These are phyloP conservation scores for Hamigera avellanea DNA, from an alignment of 495 filamentous ascomycete species.

Conservation along the genomic window DNA sequence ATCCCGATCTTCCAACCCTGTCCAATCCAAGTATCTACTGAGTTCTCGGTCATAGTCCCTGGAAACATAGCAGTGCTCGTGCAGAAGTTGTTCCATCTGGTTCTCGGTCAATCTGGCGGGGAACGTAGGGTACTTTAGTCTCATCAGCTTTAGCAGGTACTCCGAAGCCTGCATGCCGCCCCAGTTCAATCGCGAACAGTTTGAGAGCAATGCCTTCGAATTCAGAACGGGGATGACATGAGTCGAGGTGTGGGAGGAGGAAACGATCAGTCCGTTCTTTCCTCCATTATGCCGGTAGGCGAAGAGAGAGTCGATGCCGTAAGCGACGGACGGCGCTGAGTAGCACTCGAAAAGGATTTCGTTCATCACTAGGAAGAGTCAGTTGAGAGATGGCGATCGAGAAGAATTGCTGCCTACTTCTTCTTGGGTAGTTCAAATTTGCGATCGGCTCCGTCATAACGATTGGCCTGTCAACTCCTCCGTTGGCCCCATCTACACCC, in stretches of 20 bases:
- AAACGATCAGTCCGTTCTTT: conserved; percentile 77
- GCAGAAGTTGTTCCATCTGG: conserved; percentile 77
- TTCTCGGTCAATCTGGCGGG: conserved; percentile 71
- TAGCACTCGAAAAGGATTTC: conserved; percentile 97
- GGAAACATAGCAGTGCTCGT: conserved; percentile 84
- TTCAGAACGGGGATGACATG: conserved; percentile 92
- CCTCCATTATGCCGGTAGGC: conserved; percentile 88
- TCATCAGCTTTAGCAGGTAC: conserved; percentile 78
- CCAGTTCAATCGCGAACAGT: conserved; percentile 87
- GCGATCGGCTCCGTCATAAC: conserved; percentile 96
- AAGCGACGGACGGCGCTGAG: conserved; percentile 72
- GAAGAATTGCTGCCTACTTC: conserved; percentile 44
- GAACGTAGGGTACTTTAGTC: conserved; percentile 87
- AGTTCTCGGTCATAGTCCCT: conserved; percentile 71
- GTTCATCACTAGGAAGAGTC: conserved; percentile 62
- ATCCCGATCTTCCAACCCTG: conserved; percentile 78
- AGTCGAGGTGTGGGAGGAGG: conserved; percentile 83
- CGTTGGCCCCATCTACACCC: conserved; percentile 63
- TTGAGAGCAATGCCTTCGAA: conserved; percentile 66
- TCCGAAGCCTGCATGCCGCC: conserved; percentile 81
- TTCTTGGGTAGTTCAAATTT: conserved; percentile 73
- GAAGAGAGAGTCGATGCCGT: conserved; percentile 92
- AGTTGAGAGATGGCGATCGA: conserved; percentile 3
- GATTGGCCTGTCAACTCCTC: conserved; percentile 70
- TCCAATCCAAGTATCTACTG: conserved; percentile 67